Evolutionary conservation across 164 flowering plant species (phyloP), one percentile per base, ranked within the genome.

Genomic region (Magnolia officinalis): DNA sequence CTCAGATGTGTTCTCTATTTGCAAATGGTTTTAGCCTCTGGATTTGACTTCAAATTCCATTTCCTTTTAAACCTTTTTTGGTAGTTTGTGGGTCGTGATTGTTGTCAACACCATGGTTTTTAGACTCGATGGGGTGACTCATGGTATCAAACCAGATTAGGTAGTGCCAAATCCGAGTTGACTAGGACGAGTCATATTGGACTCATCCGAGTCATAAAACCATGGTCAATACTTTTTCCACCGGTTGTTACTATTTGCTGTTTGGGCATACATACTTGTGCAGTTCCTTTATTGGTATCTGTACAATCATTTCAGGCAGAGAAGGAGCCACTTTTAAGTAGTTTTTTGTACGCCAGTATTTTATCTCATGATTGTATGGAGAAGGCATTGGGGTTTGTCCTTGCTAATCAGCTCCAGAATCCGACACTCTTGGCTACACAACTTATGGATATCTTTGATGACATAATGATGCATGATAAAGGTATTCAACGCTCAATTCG

Each of bases 281-380:
- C 37, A n/a, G 18, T 18, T 63, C 20, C 13, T 45, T 74, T 4
- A 59, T 59, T 61, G n/a, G 69, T 4, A 31, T 63, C 20, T 51
- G 45, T 67, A 52, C 49, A 19, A 71, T 61, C 50, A 45, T 63
- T 83, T 75, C 89, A 94, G 97, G 97, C 95, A 63, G 97, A 94
- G 73, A 92, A 82, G 84, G 98, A 94, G 84, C 98, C 97, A 11
- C 86, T 94, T 79, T 81, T 92, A 65, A 92, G 96, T 77, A 92
- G 96, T 85, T 92, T 88, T 84, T 79, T 92, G 84, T 90, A 94
- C 83, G 95, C 97, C 6, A 90, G 92, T 75, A 86, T 94, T 26
- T 81, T 94, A 77, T 81, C 97, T 0, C 98, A 94, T 76, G 83
- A 88, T 77, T 87, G 94, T 78, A 83, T 94, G 74, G 98, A 92